phyloP scores from a whole-genome alignment of 202 grass and related monocot species.

The Digitaria exilis region DNA sequence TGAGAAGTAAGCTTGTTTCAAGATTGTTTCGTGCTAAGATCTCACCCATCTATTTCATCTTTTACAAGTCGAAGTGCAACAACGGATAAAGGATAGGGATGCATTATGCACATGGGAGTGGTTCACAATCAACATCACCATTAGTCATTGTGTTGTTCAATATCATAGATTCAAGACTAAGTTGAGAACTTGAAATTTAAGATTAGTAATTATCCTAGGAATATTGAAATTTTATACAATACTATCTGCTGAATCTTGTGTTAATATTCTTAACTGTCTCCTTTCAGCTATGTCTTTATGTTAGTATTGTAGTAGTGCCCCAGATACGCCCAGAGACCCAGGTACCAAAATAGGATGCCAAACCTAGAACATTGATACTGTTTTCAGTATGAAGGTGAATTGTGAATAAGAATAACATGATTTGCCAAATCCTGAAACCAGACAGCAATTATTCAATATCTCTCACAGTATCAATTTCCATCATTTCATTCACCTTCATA shows the following conservation, averaged over 20 bases:
- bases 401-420: no score
- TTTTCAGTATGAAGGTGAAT: no score
- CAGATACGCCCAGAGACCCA: neutral
- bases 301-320: neutral
- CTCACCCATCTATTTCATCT: neutral
- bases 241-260: constrained; percentile 4
- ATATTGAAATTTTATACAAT: neutral
- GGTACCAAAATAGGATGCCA: neutral
- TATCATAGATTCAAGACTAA: neutral
- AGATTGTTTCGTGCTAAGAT: neutral
- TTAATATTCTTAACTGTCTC: neutral
- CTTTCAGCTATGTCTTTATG: neutral
- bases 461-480: neutral
- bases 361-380: neutral
- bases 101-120: neutral
- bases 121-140: neutral
- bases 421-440: constrained; percentile 12
- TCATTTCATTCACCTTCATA: neutral
- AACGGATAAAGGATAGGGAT: neutral
- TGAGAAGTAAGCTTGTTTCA: neutral
- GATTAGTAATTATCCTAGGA: neutral
- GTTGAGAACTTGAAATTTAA: neutral
- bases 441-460: neutral
- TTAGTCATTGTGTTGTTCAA: neutral
- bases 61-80: neutral